Base-by-base conservation (phyloP, 2,329 filamentous ascomycete genomes). In the Penicillium nordicum region DNA sequence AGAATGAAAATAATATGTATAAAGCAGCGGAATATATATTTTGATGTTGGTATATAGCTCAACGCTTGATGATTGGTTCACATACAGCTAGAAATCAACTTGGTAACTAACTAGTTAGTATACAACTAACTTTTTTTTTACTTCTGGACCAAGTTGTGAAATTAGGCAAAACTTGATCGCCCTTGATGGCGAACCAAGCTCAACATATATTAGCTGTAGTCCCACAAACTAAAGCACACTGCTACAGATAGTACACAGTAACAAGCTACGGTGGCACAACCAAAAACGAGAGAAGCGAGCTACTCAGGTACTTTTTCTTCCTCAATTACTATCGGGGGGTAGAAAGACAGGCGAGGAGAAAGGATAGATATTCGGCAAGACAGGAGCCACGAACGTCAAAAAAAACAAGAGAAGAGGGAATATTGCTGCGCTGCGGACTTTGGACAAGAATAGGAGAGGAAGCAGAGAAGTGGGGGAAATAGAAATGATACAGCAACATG, bases 401-500 rank as follows among this genome's bases (percentile, higher is more conserved):
- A 66, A 27, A 51, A 61, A 66, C 65, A 69, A 50, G 65, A 67
- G 69, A 69, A 72, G 68, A 73, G 71, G 71, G 71, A 74, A 72
- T 74, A 69, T 74, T 72, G 70, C 69, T 71, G 70, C 69, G 70
- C 68, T 73, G 70, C 66, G 70, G 64, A 70, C 64, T 71, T 68
- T 70, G 64, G 67, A 65, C 67, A 65, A 65, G 66, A 54, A 52
- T 51, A 57, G 58, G 40, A 59, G 60, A 63, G 60, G 60, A 62
- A 63, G 58, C 63, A 62, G 57, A 59, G 56, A 57, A 60, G 56
- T 60, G 44, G 55, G 50, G 48, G 57, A 59, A 60, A 62, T 49
- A 59, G 55, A 55, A 61, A 64, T 55, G 59, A 61, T 66, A 65
- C 64, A 62, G 59, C 61, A 47, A 57, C 47, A 62, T 59, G 59